phyloP scores from a whole-genome alignment of 2,329 filamentous ascomycete genomes.

The Ascochyta clinopodiicola region DNA sequence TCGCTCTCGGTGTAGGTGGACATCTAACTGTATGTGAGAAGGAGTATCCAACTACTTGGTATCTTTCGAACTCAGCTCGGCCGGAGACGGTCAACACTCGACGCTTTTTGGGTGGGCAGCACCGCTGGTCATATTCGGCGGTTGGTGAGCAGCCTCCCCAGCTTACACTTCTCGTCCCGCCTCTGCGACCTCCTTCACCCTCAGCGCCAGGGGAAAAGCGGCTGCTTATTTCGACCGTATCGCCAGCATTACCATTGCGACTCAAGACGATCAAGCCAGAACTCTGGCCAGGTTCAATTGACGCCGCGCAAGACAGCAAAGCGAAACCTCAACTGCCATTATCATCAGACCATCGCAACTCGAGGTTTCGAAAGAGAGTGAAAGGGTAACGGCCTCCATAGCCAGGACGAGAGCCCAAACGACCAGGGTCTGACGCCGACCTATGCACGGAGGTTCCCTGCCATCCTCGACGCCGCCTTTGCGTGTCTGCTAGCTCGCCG shows the following conservation, averaged over 20 bases:
- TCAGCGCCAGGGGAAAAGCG: neutral
- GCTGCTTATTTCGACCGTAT: neutral
- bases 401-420: slow-evolving; percentile 1
- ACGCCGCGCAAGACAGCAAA: too few relatives aligned
- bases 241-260: neutral
- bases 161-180: neutral
- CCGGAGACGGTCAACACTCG: neutral
- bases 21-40: neutral
- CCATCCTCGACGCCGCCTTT: slow-evolving; percentile 31
- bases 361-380: neutral
- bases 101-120: neutral
- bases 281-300: too few relatives aligned
- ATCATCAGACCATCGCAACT: too few relatives aligned
- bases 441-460: slow-evolving; percentile 15
- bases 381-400: slow-evolving; percentile 1
- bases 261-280: neutral
- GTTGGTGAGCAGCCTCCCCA: neutral
- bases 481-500: slow-evolving; percentile 33
- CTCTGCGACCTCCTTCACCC: neutral
- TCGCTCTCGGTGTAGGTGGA: neutral
- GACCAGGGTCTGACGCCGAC: slow-evolving; percentile 3
- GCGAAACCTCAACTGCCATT: too few relatives aligned
- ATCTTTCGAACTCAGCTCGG: slow-evolving; percentile 1
- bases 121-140: neutral
- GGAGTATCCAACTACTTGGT: neutral